These are phyloP conservation scores for Arctostaphylos glauca DNA, from an alignment of 148 eudicot genomes.

Conservation along the genomic window DNA sequence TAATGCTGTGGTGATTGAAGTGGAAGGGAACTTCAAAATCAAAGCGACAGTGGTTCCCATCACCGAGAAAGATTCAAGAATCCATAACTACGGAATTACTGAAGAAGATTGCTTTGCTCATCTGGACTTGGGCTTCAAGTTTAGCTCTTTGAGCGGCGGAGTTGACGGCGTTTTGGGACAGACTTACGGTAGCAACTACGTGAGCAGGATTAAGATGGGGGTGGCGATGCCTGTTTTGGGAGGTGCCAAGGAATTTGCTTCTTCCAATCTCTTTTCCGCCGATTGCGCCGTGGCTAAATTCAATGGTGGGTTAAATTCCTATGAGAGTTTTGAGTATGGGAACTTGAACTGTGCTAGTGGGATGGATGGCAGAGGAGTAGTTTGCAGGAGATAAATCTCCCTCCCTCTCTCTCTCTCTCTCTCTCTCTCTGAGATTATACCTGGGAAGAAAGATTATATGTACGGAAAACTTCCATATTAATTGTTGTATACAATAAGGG, in stretches of 20 bases:
- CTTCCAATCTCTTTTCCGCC: constrained; percentile 53
- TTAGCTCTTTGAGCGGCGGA: constrained; percentile 50
- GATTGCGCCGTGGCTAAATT: constrained; percentile 55
- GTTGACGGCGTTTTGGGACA: constrained; percentile 82
- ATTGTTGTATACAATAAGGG: no score
- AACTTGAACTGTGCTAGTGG: constrained; percentile 44
- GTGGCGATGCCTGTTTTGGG: constrained; percentile 64
- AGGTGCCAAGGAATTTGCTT: constrained; percentile 54
- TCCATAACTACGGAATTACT: constrained; percentile 62
- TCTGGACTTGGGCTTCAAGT: constrained; percentile 71
- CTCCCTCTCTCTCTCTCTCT: not conserved
- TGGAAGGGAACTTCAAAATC: constrained; percentile 63
- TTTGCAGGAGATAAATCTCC: constrained; percentile 34
- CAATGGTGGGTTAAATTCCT: constrained; percentile 10
- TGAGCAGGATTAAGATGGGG: constrained; percentile 68
- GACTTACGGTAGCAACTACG: constrained; percentile 62
- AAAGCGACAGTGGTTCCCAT: constrained; percentile 66
- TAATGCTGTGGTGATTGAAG: constrained; percentile 55
- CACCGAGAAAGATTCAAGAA: constrained; percentile 46
- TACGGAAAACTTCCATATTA: no score
- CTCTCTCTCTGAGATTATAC: no score
- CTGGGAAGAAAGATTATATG: no score
- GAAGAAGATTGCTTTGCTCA: constrained; percentile 81
- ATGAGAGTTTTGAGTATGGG: constrained; percentile 20
- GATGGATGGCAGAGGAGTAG: constrained; percentile 35